These are phyloP conservation scores for Lactuca saligna DNA, from an alignment of 129 eudicot genomes.

Conservation along the genomic window DNA sequence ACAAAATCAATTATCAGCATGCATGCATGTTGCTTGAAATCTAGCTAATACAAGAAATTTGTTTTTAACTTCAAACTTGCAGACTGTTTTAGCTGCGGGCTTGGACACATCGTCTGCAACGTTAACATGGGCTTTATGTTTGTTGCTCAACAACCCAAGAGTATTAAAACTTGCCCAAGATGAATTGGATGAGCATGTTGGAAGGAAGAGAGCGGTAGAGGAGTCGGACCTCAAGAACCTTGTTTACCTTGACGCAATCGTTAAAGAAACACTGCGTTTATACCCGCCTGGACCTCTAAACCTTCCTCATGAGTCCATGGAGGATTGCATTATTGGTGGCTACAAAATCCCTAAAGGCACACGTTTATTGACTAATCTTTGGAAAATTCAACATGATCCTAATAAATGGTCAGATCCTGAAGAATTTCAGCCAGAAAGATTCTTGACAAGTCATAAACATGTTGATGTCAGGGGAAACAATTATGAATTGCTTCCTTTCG, in stretches of 20 bases:
- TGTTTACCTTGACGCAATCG: constrained; percentile 26
- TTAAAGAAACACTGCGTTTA: constrained; percentile 37
- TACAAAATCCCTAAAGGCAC: constrained; percentile 38
- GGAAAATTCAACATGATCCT: constrained; percentile 31
- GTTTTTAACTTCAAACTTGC: background rate
- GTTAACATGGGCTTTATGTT: constrained; percentile 32
- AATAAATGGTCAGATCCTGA: constrained; percentile 27
- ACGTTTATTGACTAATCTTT: constrained; percentile 30
- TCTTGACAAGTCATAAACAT: constrained; percentile 29
- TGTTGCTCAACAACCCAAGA: background rate
- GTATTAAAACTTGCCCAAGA: constrained; percentile 1
- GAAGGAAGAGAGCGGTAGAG: constrained; percentile 30
- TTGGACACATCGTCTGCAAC: constrained; percentile 9
- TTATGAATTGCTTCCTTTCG: constrained; percentile 35
- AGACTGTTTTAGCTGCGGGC: constrained; percentile 19
- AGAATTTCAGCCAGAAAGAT: constrained; percentile 37
- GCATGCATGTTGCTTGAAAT: too few species aligned
- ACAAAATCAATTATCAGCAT: background rate
- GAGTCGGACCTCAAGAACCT: constrained; percentile 43
- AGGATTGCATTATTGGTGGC: constrained; percentile 33
- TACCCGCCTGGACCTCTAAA: constrained; percentile 37
- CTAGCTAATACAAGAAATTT: background rate
- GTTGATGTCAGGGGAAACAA: constrained; percentile 26
- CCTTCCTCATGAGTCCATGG: constrained; percentile 20
- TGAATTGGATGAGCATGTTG: constrained; percentile 31